Conservation (phyloP, 192 early-diverging fungal genomes). For the Coemansia sp. region DNA sequence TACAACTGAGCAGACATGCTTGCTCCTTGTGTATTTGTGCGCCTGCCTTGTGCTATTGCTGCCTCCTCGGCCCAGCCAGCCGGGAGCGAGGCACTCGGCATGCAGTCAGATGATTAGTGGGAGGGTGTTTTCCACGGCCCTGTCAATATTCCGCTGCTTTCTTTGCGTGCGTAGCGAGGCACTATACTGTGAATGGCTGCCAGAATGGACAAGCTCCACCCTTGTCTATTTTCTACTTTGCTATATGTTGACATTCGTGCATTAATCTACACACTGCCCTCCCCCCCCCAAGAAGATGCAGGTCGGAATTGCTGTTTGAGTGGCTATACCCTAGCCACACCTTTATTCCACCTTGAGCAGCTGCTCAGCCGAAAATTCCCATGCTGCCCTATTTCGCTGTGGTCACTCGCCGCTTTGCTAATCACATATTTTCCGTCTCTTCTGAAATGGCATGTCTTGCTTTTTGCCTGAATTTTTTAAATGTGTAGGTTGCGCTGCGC, state of each 20-base stretch:
- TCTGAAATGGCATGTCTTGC: slow-evolving; percentile 16
- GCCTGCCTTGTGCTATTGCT: background rate
- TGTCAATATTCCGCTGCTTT: background rate
- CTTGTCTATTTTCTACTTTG: background rate
- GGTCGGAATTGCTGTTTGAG: background rate
- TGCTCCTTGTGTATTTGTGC: background rate
- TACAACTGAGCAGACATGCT: background rate
- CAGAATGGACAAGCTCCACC: background rate
- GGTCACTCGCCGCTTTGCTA: slow-evolving; percentile 2
- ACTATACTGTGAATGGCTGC: background rate
- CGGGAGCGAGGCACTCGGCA: slow-evolving; percentile 1
- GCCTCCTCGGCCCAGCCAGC: background rate
- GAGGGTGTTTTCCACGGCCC: background rate
- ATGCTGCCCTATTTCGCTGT: background rate
- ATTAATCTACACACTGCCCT: slow-evolving; percentile 1
- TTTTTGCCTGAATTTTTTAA: slow-evolving; percentile 28
- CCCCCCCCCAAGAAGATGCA: background rate
- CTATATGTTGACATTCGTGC: background rate
- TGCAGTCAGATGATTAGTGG: background rate
- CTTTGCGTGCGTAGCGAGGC: background rate
- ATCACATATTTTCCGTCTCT: background rate
- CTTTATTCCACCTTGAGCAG: background rate
- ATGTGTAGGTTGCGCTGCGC: slow-evolving; percentile 57
- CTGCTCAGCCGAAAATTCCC: background rate
- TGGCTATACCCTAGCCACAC: background rate